Evolutionary conservation across 495 filamentous ascomycete genomes (phyloP), one percentile per base, ranked within the genome.

Genomic region (Chaetomium fimeti): DNA sequence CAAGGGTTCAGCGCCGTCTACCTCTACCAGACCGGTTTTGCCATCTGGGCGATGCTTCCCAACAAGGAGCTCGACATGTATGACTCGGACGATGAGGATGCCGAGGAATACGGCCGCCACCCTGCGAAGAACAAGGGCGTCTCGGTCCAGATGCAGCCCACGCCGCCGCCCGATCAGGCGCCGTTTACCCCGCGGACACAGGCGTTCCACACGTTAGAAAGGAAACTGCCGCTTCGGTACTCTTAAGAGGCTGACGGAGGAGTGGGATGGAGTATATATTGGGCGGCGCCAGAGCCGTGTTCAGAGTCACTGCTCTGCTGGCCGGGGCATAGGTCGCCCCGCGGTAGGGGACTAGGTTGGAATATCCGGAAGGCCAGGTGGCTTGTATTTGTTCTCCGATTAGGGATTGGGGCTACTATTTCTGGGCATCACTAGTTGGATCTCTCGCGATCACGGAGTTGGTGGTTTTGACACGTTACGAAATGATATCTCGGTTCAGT

Each of bases 11-110:
- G 88, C 36, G 57, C 79, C 13, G 66, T 88, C 28, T 90, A 88
- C 72, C 63, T 84, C 45, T 66, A 79, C 49, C 83, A 90, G 61
- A 56, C 87, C 22, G 73, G 79, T 55, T 68, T 91, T 24, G 81
- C 79, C 53, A 68, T 88, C 40, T 86, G 83, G 73, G 84, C 86
- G 18, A 82, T 89, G 77, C 79, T 87, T 71, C 84, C 86, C 29
- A 86, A 86, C 53, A 69, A 73, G 36, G 71, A 70, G 61, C 57
- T 73, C 45, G 76, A 76, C 64, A 56, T 77, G 28, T 76, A 78
- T 25, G 72, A 78, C 40, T 74, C 71, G 43, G 71, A 73, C 63
- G 75, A 80, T 45, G 75, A 49, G 45, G 45, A 75, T n/a, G n/a
- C n/a, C 12, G 78, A 77, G 16, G 73, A 72, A 20, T 64, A 71